Base-by-base conservation (phyloP, 148 eudicot species). In the Spergularia marina region DNA sequence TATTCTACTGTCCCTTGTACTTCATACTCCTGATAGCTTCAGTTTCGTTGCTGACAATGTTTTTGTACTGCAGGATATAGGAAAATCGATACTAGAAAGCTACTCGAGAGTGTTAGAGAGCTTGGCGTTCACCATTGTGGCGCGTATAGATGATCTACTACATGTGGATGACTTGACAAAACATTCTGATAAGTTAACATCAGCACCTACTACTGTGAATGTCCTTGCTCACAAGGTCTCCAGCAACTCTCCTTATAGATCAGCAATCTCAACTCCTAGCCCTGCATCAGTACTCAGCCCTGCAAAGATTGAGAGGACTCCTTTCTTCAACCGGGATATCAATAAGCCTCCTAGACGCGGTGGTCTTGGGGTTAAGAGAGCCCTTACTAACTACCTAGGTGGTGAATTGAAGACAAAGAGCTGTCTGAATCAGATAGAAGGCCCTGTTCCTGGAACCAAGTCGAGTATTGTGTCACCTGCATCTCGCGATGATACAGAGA, bases 31-130 rank as follows among this genome's bases (percentile, higher is more conserved):
- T 30, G 36, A 30, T 30, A 30, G 5, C 60, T n/a, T 15, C 12
- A 34, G 17, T 53, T 20, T 18, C 21, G 7, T n/a, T 34, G 49
- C 59, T 58, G 23, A 60, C 5, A 55, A 23, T 44, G 15, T 14
- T 73, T 18, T n/a, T 73, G 14, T 74, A 8, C 21, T 74, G 62
- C 87, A 95, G 98, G 98, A 95, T 82, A 85, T 95, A 14, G 98
- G 98, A 62, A 92, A 92, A 82, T 92, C 96, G 10, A 86, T 92
- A 10, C 76, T 95, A 51, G 98, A 95, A 82, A 87, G 98, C 94
- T 95, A 95, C 85, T 95, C 98, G 8, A 87, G 98, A 83, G 96
- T 95, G n/a, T 53, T 95, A 53, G 98, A 92, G 77, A 90, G 98
- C 76, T 79, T 95, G 62, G 94, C 98, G 4, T 90, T 77, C 70